Evolutionary conservation across 306 rosid species (phyloP), one percentile per base, ranked within the genome.

Genomic region (Corylus avellana): DNA sequence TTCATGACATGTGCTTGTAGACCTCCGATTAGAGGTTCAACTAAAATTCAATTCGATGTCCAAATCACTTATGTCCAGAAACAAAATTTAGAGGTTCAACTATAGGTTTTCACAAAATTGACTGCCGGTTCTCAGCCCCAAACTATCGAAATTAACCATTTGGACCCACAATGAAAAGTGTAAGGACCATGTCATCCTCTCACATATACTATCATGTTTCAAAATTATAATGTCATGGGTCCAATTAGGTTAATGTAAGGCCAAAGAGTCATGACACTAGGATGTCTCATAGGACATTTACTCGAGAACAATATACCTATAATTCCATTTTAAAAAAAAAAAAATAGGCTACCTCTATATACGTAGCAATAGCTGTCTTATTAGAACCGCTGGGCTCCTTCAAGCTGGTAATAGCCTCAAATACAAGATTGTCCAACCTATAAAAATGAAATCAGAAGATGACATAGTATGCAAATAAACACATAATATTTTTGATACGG

Each of bases 331-430:
- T 13, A 12, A 61, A 35, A 49, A 75, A 74, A 50, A 78, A 64
- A 27, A 20, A 67, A n/a, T 39, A 73, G 70, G 17, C 9, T 86
- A 95, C 99, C 99, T 90, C 97, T 16, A 95, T 95, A 82, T 91
- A 95, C 20, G 94, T 78, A 32, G 93, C 91, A 81, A 95, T 95
- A 61, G 88, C 62, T 55, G 98, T 93, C 90, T 91, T 95, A 80
- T 91, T 93, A 77, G 99, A 93, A 69, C 99, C 98, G 48, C 93
- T 89, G 46, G 83, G 85, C 86, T 95, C 99, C 85, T 85, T 90
- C 86, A 95, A 82, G 83, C 78, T 83, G 81, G 87, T 76, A 48
- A 95, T 89, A 29, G 99, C 97, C 82, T 95, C 99, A 84, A 89
- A 88, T 58, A 95, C 89, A 81, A 95, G 96, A 84, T 82, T 88